A percentile compares a stretch with the other conserved stretches of the same genome.
Conservation (phyloP, 257 asterid species). For the Apocynum venetum region DNA sequence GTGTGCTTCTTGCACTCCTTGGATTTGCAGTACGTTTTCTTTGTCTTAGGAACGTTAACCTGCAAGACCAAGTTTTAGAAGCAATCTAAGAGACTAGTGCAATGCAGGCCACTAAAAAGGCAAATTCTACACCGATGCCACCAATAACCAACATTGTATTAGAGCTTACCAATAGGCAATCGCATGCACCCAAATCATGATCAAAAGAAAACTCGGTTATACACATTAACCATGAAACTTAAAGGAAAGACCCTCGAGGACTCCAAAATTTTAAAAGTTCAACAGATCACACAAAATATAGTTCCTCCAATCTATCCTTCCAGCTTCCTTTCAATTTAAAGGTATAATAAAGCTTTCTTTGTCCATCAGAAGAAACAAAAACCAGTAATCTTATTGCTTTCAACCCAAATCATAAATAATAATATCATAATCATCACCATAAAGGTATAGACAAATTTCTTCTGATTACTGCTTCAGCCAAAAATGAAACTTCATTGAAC, state of each 20-base stretch:
- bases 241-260: not conserved
- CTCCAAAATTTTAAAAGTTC: not conserved
- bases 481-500: not conserved
- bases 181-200: not conserved
- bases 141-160: not conserved
- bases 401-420: not conserved
- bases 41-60: conserved; percentile 15
- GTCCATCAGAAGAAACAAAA: not conserved
- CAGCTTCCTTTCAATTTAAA: not conserved
- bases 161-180: too few relatives aligned
- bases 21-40: conserved; percentile 16
- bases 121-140: not conserved
- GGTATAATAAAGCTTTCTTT: not conserved
- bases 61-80: not conserved
- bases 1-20: conserved; percentile 17
- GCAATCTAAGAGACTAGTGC: not conserved
- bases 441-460: too few relatives aligned
- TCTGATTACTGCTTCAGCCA: not conserved
- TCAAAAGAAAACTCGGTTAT: too few relatives aligned
- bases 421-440: not conserved
- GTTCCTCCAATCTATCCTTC: not conserved
- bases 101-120: not conserved
- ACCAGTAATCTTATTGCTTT: not conserved
- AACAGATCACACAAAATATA: not conserved
- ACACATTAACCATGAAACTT: not conserved